A percentile compares a stretch with the other conserved stretches of the same genome.
These are phyloP conservation scores for Rhododendron griersonianum DNA, from an alignment of 148 eudicot species.

Conservation along the genomic window DNA sequence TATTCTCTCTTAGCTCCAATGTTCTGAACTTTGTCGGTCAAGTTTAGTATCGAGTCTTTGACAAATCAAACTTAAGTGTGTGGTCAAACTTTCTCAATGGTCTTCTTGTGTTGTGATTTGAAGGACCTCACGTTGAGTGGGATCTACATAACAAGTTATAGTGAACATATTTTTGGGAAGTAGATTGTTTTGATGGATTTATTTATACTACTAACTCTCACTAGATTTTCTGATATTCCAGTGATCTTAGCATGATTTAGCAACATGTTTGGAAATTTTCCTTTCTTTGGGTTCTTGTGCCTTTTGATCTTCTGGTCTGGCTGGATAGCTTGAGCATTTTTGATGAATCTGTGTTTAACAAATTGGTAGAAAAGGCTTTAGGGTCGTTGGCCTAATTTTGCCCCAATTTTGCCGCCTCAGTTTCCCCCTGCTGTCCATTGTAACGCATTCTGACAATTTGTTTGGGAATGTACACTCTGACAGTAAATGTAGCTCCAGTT, in stretches of 20 bases:
- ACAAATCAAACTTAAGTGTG: background rate
- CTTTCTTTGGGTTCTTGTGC: background rate
- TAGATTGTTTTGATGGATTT: background rate
- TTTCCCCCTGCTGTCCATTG: background rate
- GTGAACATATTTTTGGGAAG: background rate
- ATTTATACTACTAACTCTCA: background rate
- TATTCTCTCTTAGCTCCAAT: background rate
- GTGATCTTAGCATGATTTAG: background rate
- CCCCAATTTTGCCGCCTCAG: background rate
- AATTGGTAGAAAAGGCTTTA: background rate
- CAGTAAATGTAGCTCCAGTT: background rate
- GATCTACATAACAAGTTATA: background rate
- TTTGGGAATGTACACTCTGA: background rate
- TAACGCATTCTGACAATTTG: background rate
- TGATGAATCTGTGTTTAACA: background rate
- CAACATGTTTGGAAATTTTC: background rate
- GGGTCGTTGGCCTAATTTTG: background rate
- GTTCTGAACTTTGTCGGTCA: background rate
- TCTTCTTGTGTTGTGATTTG: background rate
- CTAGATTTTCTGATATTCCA: background rate
- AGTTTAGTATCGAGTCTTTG: background rate
- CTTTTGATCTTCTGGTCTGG: background rate
- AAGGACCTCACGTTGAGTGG: background rate
- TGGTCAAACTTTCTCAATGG: background rate
- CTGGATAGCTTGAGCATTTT: background rate